Evolutionary conservation across 169 alveolate genomes (phyloP).

Genomic region (Plasmodium knowlesi): DNA sequence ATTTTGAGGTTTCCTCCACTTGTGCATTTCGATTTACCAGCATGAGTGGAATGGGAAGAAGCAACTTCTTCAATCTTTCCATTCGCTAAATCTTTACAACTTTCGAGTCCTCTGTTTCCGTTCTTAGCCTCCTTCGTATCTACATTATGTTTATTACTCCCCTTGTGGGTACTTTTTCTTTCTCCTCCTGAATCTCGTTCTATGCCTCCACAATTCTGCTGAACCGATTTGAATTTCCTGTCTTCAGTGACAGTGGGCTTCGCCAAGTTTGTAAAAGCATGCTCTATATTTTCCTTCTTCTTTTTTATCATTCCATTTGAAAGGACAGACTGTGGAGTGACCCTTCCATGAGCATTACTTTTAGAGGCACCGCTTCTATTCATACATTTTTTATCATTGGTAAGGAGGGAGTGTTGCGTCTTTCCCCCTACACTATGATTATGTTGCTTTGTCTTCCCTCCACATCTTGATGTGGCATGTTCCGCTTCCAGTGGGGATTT

Average conservation of each 20-base stretch:
- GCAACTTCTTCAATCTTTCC: neutral
- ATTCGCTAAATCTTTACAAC: neutral
- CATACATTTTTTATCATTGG: neutral
- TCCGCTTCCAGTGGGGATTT: neutral
- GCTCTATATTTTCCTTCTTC: neutral
- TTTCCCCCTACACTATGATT: neutral
- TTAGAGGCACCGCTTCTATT: neutral
- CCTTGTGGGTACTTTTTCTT: neutral
- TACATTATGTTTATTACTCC: constrained; percentile 1
- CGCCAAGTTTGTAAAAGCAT: neutral
- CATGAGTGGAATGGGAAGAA: neutral
- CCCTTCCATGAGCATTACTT: neutral
- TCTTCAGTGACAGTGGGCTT: neutral
- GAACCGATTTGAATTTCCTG: neutral
- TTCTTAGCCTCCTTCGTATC: neutral
- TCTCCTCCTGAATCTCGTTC: neutral
- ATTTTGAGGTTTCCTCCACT: neutral
- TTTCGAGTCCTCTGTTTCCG: neutral
- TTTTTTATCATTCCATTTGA: neutral
- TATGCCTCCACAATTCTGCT: neutral
- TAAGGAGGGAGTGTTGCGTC: neutral
- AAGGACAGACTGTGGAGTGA: neutral
- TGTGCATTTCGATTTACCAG: constrained; percentile 1
- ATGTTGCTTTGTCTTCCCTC: neutral
- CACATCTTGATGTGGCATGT: neutral